Evolutionary conservation across 331 rosid species (phyloP), one percentile per base, ranked within the genome.

Genomic region (Rosa hybrid): DNA sequence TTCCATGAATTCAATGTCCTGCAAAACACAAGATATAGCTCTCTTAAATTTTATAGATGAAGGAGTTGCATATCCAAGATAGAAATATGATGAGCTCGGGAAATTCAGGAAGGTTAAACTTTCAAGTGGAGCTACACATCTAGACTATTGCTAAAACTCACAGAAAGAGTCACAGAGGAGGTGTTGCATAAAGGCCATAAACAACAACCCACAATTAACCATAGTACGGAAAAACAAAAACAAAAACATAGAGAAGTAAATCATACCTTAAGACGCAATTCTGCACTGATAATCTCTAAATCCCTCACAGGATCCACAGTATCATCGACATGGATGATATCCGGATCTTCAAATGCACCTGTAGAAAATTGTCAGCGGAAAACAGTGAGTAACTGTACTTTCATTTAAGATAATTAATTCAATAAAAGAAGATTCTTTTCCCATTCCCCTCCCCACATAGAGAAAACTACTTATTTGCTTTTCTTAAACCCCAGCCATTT

Each of bases 341-440:
- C 99, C 1, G 98, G 87, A 87, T 96, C 99, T 82, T 96, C 99
- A 90, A 96, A 96, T 77, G 97, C 99, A 88, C 99, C 99, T 96
- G 34, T 5, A 56, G 10, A 12, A 56, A 12, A 75, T 59, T 5
- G 12, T 44, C 10, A 23, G 63, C 8, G 4, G 67, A 27, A 14
- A 71, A 25, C 7, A 21, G 49, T 76, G 21, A 60, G 45, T 9
- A 39, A 73, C 56, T 10, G 9, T 12, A 62, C 20, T n/a, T 46
- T 69, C 51, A 20, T 3, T 18, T 34, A 76, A 65, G 39, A 12
- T 4, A 45, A 70, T 5, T 0, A 21, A n/a, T 7, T 30, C 45
- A 65, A 23, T 25, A 59, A 63, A 27, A 27, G 18, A 63, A 20
- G 65, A 59, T n/a, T 8, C 1, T 7, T 59, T 21, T 59, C 25